Conservation (phyloP, 352 stramenopile species). For the Blastocystis sp. region DNA sequence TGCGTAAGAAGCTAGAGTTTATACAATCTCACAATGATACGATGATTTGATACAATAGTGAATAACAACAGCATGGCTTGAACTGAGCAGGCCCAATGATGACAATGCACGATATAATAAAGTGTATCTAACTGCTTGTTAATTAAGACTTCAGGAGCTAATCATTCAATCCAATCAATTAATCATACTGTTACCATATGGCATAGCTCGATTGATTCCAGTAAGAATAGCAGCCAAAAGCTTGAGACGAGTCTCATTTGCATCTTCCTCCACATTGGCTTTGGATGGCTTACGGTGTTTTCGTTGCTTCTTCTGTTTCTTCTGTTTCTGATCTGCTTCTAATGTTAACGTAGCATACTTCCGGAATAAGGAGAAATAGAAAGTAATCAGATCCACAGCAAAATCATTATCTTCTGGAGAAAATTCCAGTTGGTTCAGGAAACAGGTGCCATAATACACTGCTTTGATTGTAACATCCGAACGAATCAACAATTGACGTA, state of each 20-base stretch:
- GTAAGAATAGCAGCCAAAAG: conserved; percentile 75
- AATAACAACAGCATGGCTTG: conserved; percentile 39
- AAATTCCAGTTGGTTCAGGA: conserved; percentile 74
- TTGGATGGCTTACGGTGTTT: conserved; percentile 63
- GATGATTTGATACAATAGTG: conserved; percentile 18
- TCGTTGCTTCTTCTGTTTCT: conserved; percentile 42
- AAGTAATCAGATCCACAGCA: conserved; percentile 73
- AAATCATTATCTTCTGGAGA: conserved; percentile 71
- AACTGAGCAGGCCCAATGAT: conserved; percentile 52
- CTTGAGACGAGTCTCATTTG: conserved; percentile 67
- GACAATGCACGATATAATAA: conserved; percentile 27
- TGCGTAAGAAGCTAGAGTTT: not conserved
- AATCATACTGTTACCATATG: conserved; percentile 68
- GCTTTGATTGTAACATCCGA: conserved; percentile 74
- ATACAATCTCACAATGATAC: not conserved
- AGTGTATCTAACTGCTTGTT: conserved; percentile 23
- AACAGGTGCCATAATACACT: conserved; percentile 78
- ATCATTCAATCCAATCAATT: not conserved
- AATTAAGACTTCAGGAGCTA: not conserved
- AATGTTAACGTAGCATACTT: conserved; percentile 70
- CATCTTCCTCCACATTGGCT: conserved; percentile 67
- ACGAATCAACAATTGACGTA: conserved; percentile 75
- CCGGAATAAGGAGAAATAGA: conserved; percentile 80
- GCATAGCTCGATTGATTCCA: conserved; percentile 78
- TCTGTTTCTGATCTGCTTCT: conserved; percentile 42